phyloP scores from a whole-genome alignment of 2,329 filamentous ascomycete genomes.

The Magnaporthales sp. region DNA sequence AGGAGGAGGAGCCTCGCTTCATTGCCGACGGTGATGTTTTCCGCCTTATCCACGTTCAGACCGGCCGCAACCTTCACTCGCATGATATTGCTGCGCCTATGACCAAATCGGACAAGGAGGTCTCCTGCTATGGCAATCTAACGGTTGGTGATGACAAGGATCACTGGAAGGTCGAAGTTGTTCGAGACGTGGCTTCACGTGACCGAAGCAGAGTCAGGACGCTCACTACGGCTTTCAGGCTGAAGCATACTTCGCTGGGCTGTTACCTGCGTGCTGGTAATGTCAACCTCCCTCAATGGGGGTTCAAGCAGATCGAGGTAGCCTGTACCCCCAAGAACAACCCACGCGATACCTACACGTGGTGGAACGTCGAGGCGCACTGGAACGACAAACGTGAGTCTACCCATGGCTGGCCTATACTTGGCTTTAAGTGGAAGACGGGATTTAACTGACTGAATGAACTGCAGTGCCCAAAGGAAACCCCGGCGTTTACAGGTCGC shows the following conservation, averaged over 20 bases:
- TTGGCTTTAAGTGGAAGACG: not conserved
- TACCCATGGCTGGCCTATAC: not conserved
- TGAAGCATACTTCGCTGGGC: constrained; percentile 71
- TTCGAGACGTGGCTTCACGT: constrained; percentile 78
- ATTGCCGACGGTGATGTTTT: constrained; percentile 71
- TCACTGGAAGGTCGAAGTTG: constrained; percentile 90
- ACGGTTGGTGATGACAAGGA: constrained; percentile 97
- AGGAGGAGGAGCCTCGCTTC: constrained; percentile 63
- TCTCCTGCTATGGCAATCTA: constrained; percentile 91
- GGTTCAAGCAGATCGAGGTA: constrained; percentile 98
- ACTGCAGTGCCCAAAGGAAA: constrained; percentile 72
- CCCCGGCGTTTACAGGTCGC: constrained; percentile 88
- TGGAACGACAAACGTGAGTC: constrained; percentile 77
- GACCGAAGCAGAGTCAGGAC: constrained; percentile 77
- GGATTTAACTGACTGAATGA: not conserved
- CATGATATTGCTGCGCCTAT: constrained; percentile 84
- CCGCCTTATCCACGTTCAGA: constrained; percentile 88
- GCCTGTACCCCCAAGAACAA: constrained; percentile 92
- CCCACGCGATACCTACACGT: constrained; percentile 85
- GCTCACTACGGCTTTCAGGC: constrained; percentile 86
- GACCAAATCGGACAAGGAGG: constrained; percentile 83
- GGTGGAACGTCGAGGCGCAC: constrained; percentile 98
- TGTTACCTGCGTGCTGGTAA: constrained; percentile 96
- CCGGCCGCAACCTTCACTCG: constrained; percentile 93
- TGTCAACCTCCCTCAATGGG: constrained; percentile 83